Evolutionary conservation across 306 rosid species (phyloP).

Genomic region (Vigna angularis): DNA sequence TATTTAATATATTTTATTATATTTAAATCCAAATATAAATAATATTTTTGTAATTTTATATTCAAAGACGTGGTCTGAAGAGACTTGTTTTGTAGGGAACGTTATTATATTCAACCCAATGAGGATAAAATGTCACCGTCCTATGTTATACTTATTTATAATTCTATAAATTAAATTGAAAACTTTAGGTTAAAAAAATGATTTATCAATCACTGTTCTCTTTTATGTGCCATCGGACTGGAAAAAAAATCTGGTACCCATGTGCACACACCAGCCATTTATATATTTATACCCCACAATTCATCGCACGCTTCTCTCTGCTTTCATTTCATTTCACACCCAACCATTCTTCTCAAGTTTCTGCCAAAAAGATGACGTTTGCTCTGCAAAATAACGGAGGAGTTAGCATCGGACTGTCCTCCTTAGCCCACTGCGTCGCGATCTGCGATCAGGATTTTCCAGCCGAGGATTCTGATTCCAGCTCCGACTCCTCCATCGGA

Average conservation of each 20-base stretch:
- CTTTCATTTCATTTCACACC: conserved; percentile 17
- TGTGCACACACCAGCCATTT: conserved; percentile 51
- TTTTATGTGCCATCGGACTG: conserved; percentile 28
- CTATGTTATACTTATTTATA: conserved; percentile 42
- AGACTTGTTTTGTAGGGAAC: background rate
- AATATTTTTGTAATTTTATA: background rate
- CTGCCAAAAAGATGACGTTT: conserved; percentile 58
- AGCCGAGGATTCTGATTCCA: conserved; percentile 60
- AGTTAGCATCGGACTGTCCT: conserved; percentile 48
- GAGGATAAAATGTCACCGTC: conserved; percentile 59
- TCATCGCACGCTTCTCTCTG: background rate
- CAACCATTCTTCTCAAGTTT: background rate
- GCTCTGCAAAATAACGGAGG: conserved; percentile 48
- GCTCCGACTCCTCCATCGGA: conserved; percentile 70
- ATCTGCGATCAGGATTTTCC: conserved; percentile 58
- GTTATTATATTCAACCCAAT: conserved; percentile 14
- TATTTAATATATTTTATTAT: too few relatives aligned
- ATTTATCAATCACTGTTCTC: background rate
- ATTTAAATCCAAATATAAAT: too few relatives aligned
- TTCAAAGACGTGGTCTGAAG: background rate
- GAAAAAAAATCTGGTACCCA: conserved; percentile 55
- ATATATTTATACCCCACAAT: conserved; percentile 49
- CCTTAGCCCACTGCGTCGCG: conserved; percentile 52
- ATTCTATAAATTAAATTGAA: conserved; percentile 21
- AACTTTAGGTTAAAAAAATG: background rate